Evolutionary conservation across 2,329 filamentous ascomycete genomes (phyloP).

Genomic region (Fusarium subtropicale): DNA sequence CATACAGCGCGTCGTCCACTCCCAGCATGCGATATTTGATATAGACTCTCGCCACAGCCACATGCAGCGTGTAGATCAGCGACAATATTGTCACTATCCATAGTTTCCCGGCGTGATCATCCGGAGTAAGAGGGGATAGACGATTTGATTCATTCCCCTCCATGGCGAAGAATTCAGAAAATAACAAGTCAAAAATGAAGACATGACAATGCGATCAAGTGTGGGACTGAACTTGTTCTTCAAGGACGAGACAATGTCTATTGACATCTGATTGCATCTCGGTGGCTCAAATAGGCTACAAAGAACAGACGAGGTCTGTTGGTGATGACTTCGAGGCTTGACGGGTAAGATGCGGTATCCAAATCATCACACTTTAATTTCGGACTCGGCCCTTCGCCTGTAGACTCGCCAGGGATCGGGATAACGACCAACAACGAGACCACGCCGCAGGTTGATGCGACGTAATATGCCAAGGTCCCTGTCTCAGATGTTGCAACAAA

Average conservation of each 20-base stretch:
- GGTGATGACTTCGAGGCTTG: background rate
- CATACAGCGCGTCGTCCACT: slow-evolving; percentile 32
- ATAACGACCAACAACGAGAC: background rate
- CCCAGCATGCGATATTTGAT: slow-evolving; percentile 43
- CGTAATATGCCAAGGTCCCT: background rate
- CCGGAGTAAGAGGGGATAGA: slow-evolving; percentile 30
- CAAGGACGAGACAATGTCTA: background rate
- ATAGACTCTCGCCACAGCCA: slow-evolving; percentile 29
- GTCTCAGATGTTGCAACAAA: background rate
- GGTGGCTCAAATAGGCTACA: background rate
- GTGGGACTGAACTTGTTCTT: background rate
- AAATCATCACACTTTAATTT: background rate
- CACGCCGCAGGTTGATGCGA: too few relatives aligned
- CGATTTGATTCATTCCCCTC: slow-evolving; percentile 3
- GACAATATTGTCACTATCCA: slow-evolving; percentile 42
- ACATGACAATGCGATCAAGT: background rate
- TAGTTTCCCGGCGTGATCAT: slow-evolving; percentile 39
- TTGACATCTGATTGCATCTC: background rate
- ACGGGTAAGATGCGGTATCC: background rate
- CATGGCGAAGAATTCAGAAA: slow-evolving; percentile 12
- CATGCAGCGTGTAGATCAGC: slow-evolving; percentile 36
- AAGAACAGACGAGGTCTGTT: background rate
- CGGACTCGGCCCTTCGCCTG: background rate
- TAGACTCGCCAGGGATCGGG: background rate
- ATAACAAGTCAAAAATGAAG: background rate